Percentiles rank a stretch among this genome's conserved stretches.
Conservation (phyloP, 129 eudicot genomes). For the Saussurea involucrata region DNA sequence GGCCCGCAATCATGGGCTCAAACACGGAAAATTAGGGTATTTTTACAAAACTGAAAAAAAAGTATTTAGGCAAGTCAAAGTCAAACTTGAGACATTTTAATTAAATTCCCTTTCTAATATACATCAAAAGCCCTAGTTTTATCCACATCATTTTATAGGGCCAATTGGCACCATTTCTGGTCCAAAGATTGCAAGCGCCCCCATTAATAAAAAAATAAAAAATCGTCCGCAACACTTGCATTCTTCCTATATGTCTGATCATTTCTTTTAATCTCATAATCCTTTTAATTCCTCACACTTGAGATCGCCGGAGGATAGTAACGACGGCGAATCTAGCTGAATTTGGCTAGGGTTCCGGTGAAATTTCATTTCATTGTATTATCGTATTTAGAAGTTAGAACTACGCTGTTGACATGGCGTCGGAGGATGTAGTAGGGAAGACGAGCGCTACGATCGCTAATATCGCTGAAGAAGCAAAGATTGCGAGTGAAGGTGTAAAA, state of each 20-base stretch:
- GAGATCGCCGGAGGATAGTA: slow-evolving; percentile 23
- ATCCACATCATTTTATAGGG: background rate
- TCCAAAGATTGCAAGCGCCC: background rate
- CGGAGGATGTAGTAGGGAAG: slow-evolving; percentile 82
- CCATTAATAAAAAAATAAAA: background rate
- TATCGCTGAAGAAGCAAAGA: slow-evolving; percentile 87
- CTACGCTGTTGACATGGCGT: slow-evolving; percentile 50
- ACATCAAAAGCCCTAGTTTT: background rate
- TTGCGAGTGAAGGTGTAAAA: slow-evolving; percentile 70
- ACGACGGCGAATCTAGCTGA: slow-evolving; percentile 22
- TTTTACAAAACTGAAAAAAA: too few relatives aligned
- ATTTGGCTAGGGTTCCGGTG: slow-evolving; percentile 28
- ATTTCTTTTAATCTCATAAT: background rate
- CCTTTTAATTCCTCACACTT: background rate
- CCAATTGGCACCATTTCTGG: background rate
- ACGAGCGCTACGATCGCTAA: slow-evolving; percentile 66
- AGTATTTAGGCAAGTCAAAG: too few relatives aligned
- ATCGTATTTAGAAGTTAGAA: background rate
- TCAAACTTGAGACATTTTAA: too few relatives aligned
- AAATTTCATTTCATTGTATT: background rate
- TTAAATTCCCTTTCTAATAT: too few relatives aligned
- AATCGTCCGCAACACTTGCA: background rate
- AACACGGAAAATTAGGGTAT: too few relatives aligned
- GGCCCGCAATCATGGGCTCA: too few relatives aligned
- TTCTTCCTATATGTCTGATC: background rate